Base-by-base conservation (phyloP, 2,329 filamentous ascomycete genomes). In the Diaporthe batatas region DNA sequence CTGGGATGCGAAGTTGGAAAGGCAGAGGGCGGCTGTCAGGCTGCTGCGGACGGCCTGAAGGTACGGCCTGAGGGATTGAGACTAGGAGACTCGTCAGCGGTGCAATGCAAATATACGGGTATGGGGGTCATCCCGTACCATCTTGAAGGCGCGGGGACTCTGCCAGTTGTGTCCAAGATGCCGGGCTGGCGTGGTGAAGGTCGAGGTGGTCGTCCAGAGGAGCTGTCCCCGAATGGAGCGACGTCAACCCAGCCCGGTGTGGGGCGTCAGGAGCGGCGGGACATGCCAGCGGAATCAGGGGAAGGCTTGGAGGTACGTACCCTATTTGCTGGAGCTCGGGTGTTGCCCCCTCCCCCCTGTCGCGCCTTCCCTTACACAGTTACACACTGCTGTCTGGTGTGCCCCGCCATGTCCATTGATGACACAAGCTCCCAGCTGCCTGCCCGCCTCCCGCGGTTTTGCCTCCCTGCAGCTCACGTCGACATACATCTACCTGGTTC, bases 1-100 rank as follows among this genome's bases (percentile, higher is more conserved):
- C 85, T 99, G 96, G 65, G 96, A 98, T 76, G 96, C 96, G 84
- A 99, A 99, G 89, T 99, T 97, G 83, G 95, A 96, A 73, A 97
- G 90, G 73, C 94, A 96, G 77, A 99, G 92, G 77, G 96, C 96
- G 76, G 96, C 94, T 53, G 95, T 98, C 80, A 99, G 89, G 80
- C 94, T 97, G 81, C 94, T 95, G 79, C 96, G 94, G 79, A 98
- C 96, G 84, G 94, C 97, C 88, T 97, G 94, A 78, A 98, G 93
- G 86, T 98, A 98, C 72, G 96, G 96, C 76, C 96, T 94, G 81
- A 98, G 90, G 77, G 95, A 98, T 95, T 98, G 96, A 82, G 95
- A 98, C 96, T 93, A 76, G 23, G 51, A 23, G 34, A 12, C 18
- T 12, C n/a, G 76, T 82, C 68, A 82, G 79, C 68, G 42, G 3